Percentiles rank a stretch among this genome's conserved stretches.
These are phyloP conservation scores for Apophysomyces trapeziformis DNA, from an alignment of 371 early-diverging fungal genomes.

Conservation along the genomic window DNA sequence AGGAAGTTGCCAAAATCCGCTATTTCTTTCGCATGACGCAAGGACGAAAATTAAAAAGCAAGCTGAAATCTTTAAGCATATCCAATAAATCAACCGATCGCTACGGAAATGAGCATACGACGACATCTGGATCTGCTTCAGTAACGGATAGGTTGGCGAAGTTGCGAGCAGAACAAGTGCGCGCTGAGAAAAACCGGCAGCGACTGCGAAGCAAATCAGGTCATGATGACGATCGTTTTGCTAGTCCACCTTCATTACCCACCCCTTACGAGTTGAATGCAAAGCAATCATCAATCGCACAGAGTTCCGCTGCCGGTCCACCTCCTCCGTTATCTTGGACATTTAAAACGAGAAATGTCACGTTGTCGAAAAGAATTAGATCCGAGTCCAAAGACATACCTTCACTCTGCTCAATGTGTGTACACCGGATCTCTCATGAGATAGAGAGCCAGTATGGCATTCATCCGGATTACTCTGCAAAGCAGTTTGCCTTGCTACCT, in stretches of 20 bases:
- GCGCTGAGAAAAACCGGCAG: conserved; percentile 16
- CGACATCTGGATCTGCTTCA: neutral
- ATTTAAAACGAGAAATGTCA: neutral
- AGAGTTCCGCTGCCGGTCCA: neutral
- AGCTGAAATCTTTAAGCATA: neutral
- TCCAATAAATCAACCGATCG: neutral
- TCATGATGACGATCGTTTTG: neutral
- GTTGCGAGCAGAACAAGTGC: conserved; percentile 17
- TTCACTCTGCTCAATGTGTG: neutral
- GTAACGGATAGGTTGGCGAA: conserved; percentile 11
- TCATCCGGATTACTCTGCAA: neutral
- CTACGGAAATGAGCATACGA: neutral
- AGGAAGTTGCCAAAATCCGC: neutral
- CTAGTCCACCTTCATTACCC: neutral
- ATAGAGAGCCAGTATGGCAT: neutral
- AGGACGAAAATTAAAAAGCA: conserved; percentile 6
- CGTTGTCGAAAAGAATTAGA: neutral
- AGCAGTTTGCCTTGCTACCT: neutral
- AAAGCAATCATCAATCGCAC: neutral
- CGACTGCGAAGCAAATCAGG: neutral
- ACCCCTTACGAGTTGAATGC: neutral
- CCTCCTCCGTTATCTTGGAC: neutral
- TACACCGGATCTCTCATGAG: neutral
- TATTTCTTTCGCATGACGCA: conserved; percentile 1
- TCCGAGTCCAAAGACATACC: neutral